Percentiles rank a stretch among this genome's conserved stretches.
These are phyloP conservation scores for Symbiodinium natans DNA, from an alignment of 73 alveolate genomes.

Conservation along the genomic window DNA sequence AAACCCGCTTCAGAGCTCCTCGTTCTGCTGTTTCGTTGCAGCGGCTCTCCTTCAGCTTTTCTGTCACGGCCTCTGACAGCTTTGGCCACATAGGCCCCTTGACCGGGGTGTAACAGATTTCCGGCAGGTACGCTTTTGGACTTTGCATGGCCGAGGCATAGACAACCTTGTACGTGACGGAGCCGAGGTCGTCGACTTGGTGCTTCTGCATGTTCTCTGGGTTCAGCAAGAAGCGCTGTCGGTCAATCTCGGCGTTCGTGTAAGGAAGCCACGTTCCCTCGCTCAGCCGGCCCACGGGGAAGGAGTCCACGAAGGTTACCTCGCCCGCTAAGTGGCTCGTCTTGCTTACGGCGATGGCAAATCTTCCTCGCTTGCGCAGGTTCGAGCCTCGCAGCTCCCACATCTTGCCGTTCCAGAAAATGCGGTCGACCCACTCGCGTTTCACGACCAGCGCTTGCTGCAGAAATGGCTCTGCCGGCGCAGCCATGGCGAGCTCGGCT, in stretches of 20 bases:
- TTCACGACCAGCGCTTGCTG: not conserved
- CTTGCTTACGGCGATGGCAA: not conserved
- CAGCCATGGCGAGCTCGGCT: no score
- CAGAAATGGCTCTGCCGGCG: no score
- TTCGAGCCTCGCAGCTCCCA: not conserved
- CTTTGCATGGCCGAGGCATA: not conserved
- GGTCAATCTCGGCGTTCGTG: not conserved
- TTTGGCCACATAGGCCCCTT: not conserved
- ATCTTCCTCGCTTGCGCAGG: not conserved
- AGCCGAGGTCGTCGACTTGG: not conserved
- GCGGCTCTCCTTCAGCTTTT: no score
- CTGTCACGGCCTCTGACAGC: no score
- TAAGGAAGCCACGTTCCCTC: not conserved
- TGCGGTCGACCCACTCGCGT: not conserved
- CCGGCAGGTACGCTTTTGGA: not conserved
- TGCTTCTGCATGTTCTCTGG: not conserved
- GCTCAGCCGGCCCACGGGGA: not conserved
- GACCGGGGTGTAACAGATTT: not conserved
- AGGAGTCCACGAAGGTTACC: not conserved
- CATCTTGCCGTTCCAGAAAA: not conserved
- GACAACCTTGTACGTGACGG: not conserved
- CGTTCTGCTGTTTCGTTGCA: no score
- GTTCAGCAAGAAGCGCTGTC: not conserved
- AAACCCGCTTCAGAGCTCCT: no score
- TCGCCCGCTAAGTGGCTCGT: not conserved